Conservation (phyloP, 495 filamentous ascomycete genomes). For the Penicillium subrubescens region DNA sequence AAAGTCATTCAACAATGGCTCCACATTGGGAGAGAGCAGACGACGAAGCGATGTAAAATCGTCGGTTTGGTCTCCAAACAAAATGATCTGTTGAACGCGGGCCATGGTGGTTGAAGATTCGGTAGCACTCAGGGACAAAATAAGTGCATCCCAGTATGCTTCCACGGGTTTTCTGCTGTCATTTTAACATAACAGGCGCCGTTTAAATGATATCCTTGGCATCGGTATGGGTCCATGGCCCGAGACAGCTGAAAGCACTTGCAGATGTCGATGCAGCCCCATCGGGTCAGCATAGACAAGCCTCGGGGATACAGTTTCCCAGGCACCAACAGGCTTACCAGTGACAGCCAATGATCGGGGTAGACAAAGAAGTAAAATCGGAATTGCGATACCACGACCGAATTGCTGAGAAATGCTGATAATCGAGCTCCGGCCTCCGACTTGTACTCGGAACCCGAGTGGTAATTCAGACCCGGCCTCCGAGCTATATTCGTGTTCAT, state of each 20-base stretch:
- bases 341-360: not conserved
- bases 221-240: not conserved
- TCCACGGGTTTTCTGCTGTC: not conserved
- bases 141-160: not conserved
- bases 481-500: not conserved
- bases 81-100: not conserved
- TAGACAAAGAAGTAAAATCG: not conserved
- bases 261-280: not conserved
- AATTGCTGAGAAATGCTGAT: not conserved
- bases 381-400: not conserved
- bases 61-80: not conserved
- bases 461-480: not conserved
- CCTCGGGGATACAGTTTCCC: not conserved
- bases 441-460: not conserved
- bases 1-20: not conserved
- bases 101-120: not conserved
- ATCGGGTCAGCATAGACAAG: not conserved
- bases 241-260: not conserved
- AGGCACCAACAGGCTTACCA: not conserved
- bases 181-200: not conserved
- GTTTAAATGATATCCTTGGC: not conserved
- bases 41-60: not conserved
- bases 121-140: not conserved
- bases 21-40: not conserved
- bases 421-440: not conserved